Base-by-base conservation (phyloP, 2,329 filamentous ascomycete species). In the Claviceps digitariae region DNA sequence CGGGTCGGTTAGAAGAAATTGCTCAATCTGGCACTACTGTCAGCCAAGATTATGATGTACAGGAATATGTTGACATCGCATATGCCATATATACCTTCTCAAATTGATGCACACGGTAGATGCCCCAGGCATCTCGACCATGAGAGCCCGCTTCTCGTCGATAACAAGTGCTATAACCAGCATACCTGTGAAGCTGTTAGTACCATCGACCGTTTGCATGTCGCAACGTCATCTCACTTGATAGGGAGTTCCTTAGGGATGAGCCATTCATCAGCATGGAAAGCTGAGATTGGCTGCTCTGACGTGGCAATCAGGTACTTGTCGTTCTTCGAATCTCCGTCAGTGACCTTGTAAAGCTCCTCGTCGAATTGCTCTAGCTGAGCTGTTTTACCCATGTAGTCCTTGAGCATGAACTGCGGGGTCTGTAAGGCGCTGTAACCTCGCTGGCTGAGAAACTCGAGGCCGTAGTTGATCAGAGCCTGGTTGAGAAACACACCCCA, bases 311-410 rank as follows among this genome's bases (percentile, higher is more conserved):
- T 78, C 48, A 78, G 68, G 61, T 84, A 84, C 73, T 96, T 96
- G 72, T 97, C 93, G 50, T 86, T 88, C 62, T 88, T 81, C 58
- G 88, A 82, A 62, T 94, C 89, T 55, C 88, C 87, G 66, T 86
- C 86, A 60, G 91, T 83, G 25, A 98, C 91, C 73, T 97, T 97
- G 78, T 98, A 98, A 51, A 98, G 75, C 70, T 97, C 91, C 68
- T 97, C 93, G 65, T 98, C 93, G 64, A 98, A 98, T 64, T 96
- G 87, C 61, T 93, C 90, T 27, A 98, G 82, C 72, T 98, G 93
- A 2, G 93, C 93, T 0, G 93, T 98, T 77, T 97, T 97, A 56
- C 87, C 90, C 93, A 98, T 98, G 68, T 89, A 85, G 50, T 95
- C 87, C 69, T 87, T 87, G 57, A 91, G 79, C 87, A 97, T 95